Percentiles rank a stretch among this genome's conserved stretches.
phyloP scores from a whole-genome alignment of 2,329 filamentous ascomycete species.

The Colletotrichum echinochloae region DNA sequence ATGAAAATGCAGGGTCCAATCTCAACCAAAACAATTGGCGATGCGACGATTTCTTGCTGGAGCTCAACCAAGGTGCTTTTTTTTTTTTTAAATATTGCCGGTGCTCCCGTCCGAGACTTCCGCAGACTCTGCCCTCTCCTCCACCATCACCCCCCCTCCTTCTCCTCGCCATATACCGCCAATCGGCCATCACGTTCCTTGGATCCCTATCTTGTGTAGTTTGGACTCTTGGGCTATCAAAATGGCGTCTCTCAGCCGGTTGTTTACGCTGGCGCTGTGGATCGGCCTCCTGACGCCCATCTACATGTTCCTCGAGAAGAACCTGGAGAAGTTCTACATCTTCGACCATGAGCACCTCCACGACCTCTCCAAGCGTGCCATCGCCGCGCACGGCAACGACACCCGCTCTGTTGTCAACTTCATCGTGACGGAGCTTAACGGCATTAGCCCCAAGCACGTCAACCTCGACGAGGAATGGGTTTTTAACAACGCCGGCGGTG shows the following conservation, averaged over 20 bases:
- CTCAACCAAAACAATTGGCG: slow-evolving; percentile 39
- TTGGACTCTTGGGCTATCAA: slow-evolving; percentile 9
- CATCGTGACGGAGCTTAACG: slow-evolving; percentile 76
- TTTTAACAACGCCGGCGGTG: slow-evolving; percentile 91
- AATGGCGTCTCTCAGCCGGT: slow-evolving; percentile 48
- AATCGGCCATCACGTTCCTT: slow-evolving; percentile 27
- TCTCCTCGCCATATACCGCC: neutral
- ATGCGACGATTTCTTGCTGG: slow-evolving; percentile 17
- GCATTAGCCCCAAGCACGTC: slow-evolving; percentile 65
- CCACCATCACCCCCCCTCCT: no score
- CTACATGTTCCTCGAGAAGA: slow-evolving; percentile 68
- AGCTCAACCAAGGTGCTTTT: slow-evolving; percentile 33
- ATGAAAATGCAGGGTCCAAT: slow-evolving; percentile 37
- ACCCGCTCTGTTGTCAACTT: slow-evolving; percentile 75
- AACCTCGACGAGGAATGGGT: slow-evolving; percentile 85
- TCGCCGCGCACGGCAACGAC: slow-evolving; percentile 79
- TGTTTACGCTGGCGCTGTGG: slow-evolving; percentile 64
- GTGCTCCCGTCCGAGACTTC: slow-evolving; percentile 9
- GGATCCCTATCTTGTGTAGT: slow-evolving; percentile 3
- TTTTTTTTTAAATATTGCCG: slow-evolving; percentile 21
- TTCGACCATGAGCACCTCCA: slow-evolving; percentile 78
- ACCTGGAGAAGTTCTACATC: slow-evolving; percentile 77
- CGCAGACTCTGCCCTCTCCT: neutral
- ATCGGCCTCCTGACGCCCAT: slow-evolving; percentile 66
- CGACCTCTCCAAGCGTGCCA: slow-evolving; percentile 73